Base-by-base conservation (phyloP, 2,329 filamentous ascomycete genomes). In the Gnomoniopsis smithogilvyi region DNA sequence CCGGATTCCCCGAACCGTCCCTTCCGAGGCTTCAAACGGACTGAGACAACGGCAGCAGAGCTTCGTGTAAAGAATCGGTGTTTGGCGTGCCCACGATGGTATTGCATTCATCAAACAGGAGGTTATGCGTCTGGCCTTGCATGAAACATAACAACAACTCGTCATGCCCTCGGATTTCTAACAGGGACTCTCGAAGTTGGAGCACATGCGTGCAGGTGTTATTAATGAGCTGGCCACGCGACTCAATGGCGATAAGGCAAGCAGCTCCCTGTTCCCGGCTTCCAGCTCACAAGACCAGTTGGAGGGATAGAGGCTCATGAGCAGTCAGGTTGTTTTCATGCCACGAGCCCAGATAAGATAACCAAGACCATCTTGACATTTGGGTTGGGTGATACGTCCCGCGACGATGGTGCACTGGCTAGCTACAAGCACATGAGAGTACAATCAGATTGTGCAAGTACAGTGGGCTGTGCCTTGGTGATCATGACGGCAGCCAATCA, bases 331-430 rank as follows among this genome's bases (percentile, higher is more conserved):
- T 12, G 17, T 19, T n/a, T 43, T 60, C 41, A 60, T 52, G 58
- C 58, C 38, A 47, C 38, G 19, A 50, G 26, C 26, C 4, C 26
- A 30, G 51, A 50, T 34, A 51, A 58, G 59, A 58, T 58, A 58
- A 58, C 19, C 2, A 36, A 33, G 6, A n/a, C 24, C 51, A 46
- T 46, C 51, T 55, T 34, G 36, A 30, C n/a, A n/a, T n/a, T 55
- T n/a, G 26, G 6, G 34, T 41, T 14, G 36, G 2, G 36, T 41
- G 36, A n/a, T n/a, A 41, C 26, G 36, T 41, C 43, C 19, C 43
- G 19, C 43, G 43, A 11, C 43, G 21, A n/a, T 46, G 43, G 11
- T 46, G 43, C 21, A 11, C 17, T 46, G 43, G n/a, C 2, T 46
- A n/a, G 43, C 43, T 30, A 46, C n/a, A 41, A 15, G n/a, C 15